Evolutionary conservation across 225 moss, liverwort and hornwort genomes (phyloP), one percentile per base, ranked within the genome.

Genomic region (Bryum argenteum): DNA sequence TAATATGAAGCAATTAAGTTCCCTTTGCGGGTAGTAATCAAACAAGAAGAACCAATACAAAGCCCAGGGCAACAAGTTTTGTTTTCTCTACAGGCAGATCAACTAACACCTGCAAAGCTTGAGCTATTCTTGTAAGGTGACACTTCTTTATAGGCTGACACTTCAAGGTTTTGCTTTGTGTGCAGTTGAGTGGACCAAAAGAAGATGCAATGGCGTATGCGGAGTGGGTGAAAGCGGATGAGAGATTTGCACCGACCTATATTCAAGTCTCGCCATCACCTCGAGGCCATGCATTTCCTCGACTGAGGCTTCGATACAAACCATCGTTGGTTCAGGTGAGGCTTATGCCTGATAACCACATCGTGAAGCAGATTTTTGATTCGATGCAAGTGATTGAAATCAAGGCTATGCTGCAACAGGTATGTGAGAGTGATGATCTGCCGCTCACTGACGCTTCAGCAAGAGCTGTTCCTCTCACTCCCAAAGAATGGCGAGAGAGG

Each of bases 241-340:
- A 85, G 18, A 85, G 94, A 54, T 98, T 98, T 70, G 75, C 89
- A 50, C 80, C 84, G 6, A 75, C 85, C 23, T 90, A 91, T 56
- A 77, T 94, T 28, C 98, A 98, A 87, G 81, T 88, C 53, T 91
- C 94, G 23, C 94, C 89, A 66, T 94, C 94, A 69, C 84, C 85
- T 17, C 81, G 83, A 38, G 94, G 94, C 60, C 98, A 98, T 80
- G 89, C 91, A 41, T 98, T 98, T 82, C 98, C 98, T 33, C 84
- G 98, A 67, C 67, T 98, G 9, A 88, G 85, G 78, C 94, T 98
- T 78, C 89, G 98, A 13, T 90, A 85, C 67, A 98, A 94, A 70
- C 91, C 92, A 57, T 98, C 92, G 44, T 77, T 98, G 72, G 98
- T 98, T 33, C 98, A 98, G 82, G 97, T 94, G 60, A 74, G 66